phyloP scores from a whole-genome alignment of 257 asterid species.

The Nicotiana undulata region DNA sequence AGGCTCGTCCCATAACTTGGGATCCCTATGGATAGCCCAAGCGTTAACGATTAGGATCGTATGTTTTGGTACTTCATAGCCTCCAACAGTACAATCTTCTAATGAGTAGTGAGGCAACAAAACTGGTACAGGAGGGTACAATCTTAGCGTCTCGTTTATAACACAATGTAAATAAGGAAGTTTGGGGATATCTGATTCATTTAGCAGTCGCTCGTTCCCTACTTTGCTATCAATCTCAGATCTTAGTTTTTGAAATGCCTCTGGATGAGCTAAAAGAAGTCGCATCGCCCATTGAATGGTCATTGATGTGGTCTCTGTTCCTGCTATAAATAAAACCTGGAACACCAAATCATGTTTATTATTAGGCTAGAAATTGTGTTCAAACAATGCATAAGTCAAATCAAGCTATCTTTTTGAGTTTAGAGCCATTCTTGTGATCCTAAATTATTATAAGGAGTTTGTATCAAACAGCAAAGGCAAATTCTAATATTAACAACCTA shows the following conservation, averaged over 20 bases:
- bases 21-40: conserved; percentile 55
- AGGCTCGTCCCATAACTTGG: conserved; percentile 41
- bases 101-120: conserved; percentile 44
- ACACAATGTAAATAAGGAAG: conserved; percentile 48
- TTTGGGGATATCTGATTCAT: conserved; percentile 35
- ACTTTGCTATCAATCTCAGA: conserved; percentile 39
- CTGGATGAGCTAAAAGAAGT: conserved; percentile 33
- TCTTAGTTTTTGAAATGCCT: conserved; percentile 25
- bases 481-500: too few relatives aligned
- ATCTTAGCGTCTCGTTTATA: conserved; percentile 42
- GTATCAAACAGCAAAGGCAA: neutral
- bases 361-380: neutral
- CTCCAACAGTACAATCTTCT: conserved; percentile 29
- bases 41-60: conserved; percentile 41
- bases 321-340: conserved; percentile 41
- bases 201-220: conserved; percentile 28
- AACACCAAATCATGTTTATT: neutral
- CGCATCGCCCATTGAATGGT: conserved; percentile 44
- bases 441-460: too few relatives aligned
- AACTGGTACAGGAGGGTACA: conserved; percentile 42
- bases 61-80: conserved; percentile 32
- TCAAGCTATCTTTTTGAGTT: neutral
- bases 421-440: neutral
- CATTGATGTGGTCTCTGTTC: conserved; percentile 38
- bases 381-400: neutral